These are phyloP conservation scores for Candolleomyces eurysporus DNA, from an alignment of 768 basidiomycete genomes.

Conservation along the genomic window DNA sequence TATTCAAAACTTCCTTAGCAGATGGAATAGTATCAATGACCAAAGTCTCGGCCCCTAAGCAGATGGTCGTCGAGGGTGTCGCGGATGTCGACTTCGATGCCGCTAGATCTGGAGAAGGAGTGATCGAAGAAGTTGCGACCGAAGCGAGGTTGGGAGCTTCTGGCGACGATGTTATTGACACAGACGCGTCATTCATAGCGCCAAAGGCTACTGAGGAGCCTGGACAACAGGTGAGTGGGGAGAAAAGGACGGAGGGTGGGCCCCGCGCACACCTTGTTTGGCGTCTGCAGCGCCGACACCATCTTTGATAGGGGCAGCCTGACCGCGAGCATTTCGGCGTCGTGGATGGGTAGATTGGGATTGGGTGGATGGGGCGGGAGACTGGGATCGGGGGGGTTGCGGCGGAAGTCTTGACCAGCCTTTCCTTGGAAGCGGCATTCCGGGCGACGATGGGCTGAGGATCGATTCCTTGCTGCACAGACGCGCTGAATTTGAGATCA, in stretches of 20 bases:
- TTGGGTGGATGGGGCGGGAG: slow-evolving; percentile 57
- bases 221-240: slow-evolving; percentile 23
- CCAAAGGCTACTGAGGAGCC: slow-evolving; percentile 82
- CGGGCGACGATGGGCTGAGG: no score
- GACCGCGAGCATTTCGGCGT: slow-evolving; percentile 64
- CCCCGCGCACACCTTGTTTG: not conserved
- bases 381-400: slow-evolving; percentile 27
- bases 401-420: slow-evolving; percentile 93
- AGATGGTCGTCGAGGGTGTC: not conserved
- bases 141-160: slow-evolving; percentile 54
- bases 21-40: no score
- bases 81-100: not conserved
- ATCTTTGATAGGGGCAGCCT: slow-evolving; percentile 73
- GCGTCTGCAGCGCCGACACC: slow-evolving; percentile 35
- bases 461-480: no score
- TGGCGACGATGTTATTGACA: slow-evolving; percentile 81
- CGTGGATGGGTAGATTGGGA: slow-evolving; percentile 70
- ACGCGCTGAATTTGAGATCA: no score
- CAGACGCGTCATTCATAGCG: slow-evolving; percentile 79
- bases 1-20: no score
- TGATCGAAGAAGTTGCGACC: slow-evolving; percentile 30
- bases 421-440: slow-evolving; percentile 29
- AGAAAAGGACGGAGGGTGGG: slow-evolving; percentile 7
- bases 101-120: slow-evolving; percentile 34
- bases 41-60: no score